These are phyloP conservation scores for Dioscorea zingiberensis DNA, from an alignment of 106 monocot species.

Conservation along the genomic window DNA sequence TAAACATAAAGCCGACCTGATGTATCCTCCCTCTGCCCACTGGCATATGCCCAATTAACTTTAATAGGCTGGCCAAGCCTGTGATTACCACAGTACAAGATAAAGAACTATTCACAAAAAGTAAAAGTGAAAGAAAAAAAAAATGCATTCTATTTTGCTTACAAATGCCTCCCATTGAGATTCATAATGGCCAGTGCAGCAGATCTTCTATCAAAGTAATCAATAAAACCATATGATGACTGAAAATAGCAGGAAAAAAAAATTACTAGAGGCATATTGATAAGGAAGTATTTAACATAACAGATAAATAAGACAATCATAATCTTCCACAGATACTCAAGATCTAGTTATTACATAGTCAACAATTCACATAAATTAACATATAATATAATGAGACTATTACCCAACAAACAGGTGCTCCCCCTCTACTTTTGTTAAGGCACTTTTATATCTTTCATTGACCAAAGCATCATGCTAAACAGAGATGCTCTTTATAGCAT, in stretches of 20 bases:
- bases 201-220: slow-evolving; percentile 68
- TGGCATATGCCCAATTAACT: slow-evolving; percentile 92
- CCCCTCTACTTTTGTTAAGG: not conserved
- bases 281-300: not conserved
- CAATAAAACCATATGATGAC: slow-evolving; percentile 83
- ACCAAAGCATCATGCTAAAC: not conserved
- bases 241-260: slow-evolving; percentile 23
- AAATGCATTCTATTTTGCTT: slow-evolving; percentile 10
- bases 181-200: slow-evolving; percentile 66
- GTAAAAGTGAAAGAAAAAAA: not conserved
- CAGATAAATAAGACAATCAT: not conserved
- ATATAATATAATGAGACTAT: not conserved
- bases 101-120: not conserved
- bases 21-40: slow-evolving; percentile 78
- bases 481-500: not conserved
- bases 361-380: too few relatives aligned
- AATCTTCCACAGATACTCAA: too few relatives aligned
- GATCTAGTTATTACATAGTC: too few relatives aligned
- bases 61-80: slow-evolving; percentile 85
- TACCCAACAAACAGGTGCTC: not conserved
- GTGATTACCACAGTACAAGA: slow-evolving; percentile 6
- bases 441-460: not conserved
- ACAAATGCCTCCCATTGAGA: slow-evolving; percentile 71
- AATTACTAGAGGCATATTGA: not conserved
- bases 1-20: slow-evolving; percentile 39